Percentiles rank a stretch among this genome's conserved stretches.
These are phyloP conservation scores for Exobasidium cylindrosporum DNA, from an alignment of 1,284 basidiomycete species.

Conservation along the genomic window DNA sequence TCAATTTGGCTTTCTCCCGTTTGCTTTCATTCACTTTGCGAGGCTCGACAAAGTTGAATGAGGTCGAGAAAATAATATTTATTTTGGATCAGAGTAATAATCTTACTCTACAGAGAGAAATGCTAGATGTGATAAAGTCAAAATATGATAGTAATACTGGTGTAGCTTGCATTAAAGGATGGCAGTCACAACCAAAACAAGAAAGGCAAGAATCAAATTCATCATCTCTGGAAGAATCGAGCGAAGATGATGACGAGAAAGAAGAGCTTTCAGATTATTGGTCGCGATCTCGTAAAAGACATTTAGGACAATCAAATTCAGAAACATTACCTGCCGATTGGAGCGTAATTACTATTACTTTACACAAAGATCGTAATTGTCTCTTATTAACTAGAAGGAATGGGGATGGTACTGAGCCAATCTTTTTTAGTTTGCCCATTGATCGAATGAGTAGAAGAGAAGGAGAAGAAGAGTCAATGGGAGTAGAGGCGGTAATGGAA, in stretches of 20 bases:
- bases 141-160: constrained; percentile 17
- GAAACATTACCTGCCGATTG: constrained; percentile 69
- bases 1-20: not conserved
- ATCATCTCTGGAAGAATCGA: constrained; percentile 41
- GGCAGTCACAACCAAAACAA: not conserved
- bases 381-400: constrained; percentile 77
- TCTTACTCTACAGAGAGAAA: constrained; percentile 30
- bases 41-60: not conserved
- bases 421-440: constrained; percentile 75
- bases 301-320: not conserved
- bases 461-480: constrained; percentile 67
- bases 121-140: constrained; percentile 29
- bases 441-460: constrained; percentile 74
- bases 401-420: constrained; percentile 16
- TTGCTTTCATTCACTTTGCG: not conserved
- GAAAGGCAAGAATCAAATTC: not conserved
- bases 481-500: constrained; percentile 69
- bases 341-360: constrained; percentile 78
- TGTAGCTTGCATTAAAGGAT: not conserved
- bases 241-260: constrained; percentile 6
- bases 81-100: constrained; percentile 22
- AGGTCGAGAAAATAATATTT: not conserved
- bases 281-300: not conserved
- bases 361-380: constrained; percentile 76
- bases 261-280: not conserved